phyloP scores from a whole-genome alignment of 345 rosid genomes.

The Trapa incisa region DNA sequence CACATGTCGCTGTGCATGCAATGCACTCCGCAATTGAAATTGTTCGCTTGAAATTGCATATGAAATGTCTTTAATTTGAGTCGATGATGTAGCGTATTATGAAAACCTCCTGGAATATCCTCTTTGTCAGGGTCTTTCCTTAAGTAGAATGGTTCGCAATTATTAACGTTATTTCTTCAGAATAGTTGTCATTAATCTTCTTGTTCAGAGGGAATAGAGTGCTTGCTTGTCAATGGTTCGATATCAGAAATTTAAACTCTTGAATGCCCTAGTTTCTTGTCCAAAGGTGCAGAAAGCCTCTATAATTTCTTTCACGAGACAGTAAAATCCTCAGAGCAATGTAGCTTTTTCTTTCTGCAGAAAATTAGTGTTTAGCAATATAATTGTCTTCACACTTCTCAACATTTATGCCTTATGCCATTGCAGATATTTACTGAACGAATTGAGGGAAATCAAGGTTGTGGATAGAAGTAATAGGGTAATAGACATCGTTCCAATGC shows the following conservation, averaged over 20 bases:
- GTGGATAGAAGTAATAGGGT: conserved; percentile 37
- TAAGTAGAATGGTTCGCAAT: not conserved
- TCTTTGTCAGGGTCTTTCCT: not conserved
- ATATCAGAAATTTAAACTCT: not conserved
- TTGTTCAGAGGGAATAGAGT: not conserved
- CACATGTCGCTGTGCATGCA: not conserved
- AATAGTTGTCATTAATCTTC: not conserved
- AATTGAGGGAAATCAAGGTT: conserved; percentile 33
- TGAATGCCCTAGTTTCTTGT: not conserved
- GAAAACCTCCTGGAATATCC: too few species aligned
- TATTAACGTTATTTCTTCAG: not conserved
- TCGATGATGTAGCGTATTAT: not conserved
- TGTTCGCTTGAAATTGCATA: not conserved
- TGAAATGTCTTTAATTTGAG: not conserved
- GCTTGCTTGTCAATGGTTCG: not conserved
- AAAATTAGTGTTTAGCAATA: not conserved
- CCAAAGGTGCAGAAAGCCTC: not conserved
- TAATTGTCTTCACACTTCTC: not conserved
- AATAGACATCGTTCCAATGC: conserved; percentile 1
- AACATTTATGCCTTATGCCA: conserved; percentile 5
- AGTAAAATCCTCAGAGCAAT: not conserved
- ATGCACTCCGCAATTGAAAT: not conserved
- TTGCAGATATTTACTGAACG: conserved; percentile 30
- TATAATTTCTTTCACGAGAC: not conserved
- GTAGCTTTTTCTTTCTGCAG: not conserved